Evolutionary conservation across 1,139 yeast genomes (phyloP).

Genomic region (Scheffersomyces lignicola): DNA sequence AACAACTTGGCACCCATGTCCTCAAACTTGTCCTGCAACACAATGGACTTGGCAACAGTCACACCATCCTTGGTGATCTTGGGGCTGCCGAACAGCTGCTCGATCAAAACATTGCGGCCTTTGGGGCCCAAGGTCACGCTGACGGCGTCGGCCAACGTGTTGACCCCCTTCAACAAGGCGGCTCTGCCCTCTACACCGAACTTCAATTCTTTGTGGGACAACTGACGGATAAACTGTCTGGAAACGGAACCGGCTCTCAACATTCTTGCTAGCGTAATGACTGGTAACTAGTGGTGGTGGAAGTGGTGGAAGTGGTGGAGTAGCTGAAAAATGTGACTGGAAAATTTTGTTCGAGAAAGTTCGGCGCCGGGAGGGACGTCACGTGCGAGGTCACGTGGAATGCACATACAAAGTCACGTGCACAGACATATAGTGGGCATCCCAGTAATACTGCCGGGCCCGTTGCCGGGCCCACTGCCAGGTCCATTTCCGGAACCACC

Average conservation of each 20-base stretch:
- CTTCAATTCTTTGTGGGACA: constrained; percentile 92
- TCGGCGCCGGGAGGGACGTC: too few relatives aligned
- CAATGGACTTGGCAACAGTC: constrained; percentile 90
- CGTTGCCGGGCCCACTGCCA: too few relatives aligned
- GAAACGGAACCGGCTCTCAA: constrained; percentile 53
- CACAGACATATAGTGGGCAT: too few relatives aligned
- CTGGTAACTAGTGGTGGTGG: neutral
- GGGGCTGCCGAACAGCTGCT: constrained; percentile 96
- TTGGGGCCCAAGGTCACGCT: constrained; percentile 97
- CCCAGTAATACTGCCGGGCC: too few relatives aligned
- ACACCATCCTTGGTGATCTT: constrained; percentile 99
- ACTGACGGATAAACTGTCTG: constrained; percentile 51
- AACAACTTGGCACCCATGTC: constrained; percentile 94
- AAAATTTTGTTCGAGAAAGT: constrained; percentile 1
- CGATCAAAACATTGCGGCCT: constrained; percentile 96
- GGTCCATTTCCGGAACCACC: too few relatives aligned
- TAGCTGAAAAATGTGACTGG: too few relatives aligned
- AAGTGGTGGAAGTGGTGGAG: too few relatives aligned
- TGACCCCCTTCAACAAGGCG: constrained; percentile 92
- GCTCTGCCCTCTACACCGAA: constrained; percentile 99
- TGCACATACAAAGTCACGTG: too few relatives aligned
- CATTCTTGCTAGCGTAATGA: constrained; percentile 31
- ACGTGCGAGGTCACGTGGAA: too few relatives aligned
- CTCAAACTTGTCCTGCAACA: constrained; percentile 89
- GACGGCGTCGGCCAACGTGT: constrained; percentile 94